phyloP scores from a whole-genome alignment of 495 filamentous ascomycete genomes.

The Rhizodiscina lignyota region DNA sequence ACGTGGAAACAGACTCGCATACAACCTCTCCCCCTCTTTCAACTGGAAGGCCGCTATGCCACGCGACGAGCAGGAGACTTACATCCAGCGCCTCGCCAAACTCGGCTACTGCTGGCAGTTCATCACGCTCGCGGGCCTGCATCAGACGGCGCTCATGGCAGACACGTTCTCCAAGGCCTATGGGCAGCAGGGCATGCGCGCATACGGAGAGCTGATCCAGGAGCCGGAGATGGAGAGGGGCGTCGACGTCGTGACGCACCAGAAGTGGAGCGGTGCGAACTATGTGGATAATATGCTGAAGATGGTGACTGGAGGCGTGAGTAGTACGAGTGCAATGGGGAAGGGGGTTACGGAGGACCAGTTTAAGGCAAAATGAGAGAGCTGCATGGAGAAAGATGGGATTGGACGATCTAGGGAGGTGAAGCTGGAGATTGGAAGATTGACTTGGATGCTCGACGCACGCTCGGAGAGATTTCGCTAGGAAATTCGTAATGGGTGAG shows the following conservation, averaged over 20 bases:
- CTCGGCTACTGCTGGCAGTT: conserved; percentile 99
- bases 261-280: conserved; percentile 94
- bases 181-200: conserved; percentile 71
- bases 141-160: conserved; percentile 82
- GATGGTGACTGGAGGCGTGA: conserved; percentile 93
- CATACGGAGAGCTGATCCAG: conserved; percentile 91
- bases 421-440: no score
- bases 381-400: neutral
- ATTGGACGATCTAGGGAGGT: neutral
- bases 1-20: conserved; percentile 50
- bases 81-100: conserved; percentile 71
- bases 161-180: conserved; percentile 80
- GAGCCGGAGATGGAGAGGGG: conserved; percentile 87
- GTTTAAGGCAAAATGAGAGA: conserved; percentile 36
- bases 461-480: no score
- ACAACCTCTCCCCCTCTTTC: conserved; percentile 96
- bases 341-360: conserved; percentile 97
- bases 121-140: conserved; percentile 95
- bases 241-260: conserved; percentile 92
- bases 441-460: no score
- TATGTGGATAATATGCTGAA: conserved; percentile 89
- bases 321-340: conserved; percentile 85
- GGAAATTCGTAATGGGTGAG: no score
- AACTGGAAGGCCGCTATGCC: conserved; percentile 99
- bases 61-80: conserved; percentile 84